These are phyloP conservation scores for Pelargonium citronellum DNA, from an alignment of 441 rosid species.

Conservation along the genomic window DNA sequence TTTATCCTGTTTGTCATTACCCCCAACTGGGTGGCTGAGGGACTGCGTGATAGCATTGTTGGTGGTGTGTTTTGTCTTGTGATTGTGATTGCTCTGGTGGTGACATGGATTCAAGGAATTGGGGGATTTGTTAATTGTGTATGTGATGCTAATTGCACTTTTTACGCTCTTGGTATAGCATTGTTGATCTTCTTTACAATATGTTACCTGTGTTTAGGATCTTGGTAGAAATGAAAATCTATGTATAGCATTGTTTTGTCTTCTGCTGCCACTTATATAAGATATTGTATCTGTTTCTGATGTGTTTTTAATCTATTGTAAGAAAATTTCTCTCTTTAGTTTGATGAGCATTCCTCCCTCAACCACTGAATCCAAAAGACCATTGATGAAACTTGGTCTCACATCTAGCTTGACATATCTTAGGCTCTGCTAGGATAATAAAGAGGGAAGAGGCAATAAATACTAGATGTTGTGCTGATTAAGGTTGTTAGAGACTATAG, in stretches of 20 bases:
- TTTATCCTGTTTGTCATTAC: slow-evolving; percentile 40
- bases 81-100: slow-evolving; percentile 22
- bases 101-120: slow-evolving; percentile 29
- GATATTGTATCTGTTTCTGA: neutral
- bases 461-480: too few species aligned
- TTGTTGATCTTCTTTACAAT: slow-evolving; percentile 34
- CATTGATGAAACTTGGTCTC: neutral
- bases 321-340: neutral
- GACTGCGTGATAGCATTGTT: slow-evolving; percentile 34
- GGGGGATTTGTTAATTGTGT: slow-evolving; percentile 23
- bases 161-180: slow-evolving; percentile 26
- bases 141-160: slow-evolving; percentile 25
- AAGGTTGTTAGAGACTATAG: too few species aligned
- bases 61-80: slow-evolving; percentile 38
- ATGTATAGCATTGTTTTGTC: neutral
- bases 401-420: neutral
- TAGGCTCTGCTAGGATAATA: too few species aligned
- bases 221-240: slow-evolving; percentile 13
- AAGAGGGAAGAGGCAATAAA: too few species aligned
- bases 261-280: neutral
- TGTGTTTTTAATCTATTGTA: neutral
- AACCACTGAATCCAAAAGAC: too few species aligned
- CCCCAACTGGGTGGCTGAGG: slow-evolving; percentile 35
- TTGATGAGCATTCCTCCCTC: neutral
- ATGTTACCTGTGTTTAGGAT: slow-evolving; percentile 26